These are phyloP conservation scores for Xylogone sp. DNA, from an alignment of 2,329 filamentous ascomycete genomes.

Conservation along the genomic window DNA sequence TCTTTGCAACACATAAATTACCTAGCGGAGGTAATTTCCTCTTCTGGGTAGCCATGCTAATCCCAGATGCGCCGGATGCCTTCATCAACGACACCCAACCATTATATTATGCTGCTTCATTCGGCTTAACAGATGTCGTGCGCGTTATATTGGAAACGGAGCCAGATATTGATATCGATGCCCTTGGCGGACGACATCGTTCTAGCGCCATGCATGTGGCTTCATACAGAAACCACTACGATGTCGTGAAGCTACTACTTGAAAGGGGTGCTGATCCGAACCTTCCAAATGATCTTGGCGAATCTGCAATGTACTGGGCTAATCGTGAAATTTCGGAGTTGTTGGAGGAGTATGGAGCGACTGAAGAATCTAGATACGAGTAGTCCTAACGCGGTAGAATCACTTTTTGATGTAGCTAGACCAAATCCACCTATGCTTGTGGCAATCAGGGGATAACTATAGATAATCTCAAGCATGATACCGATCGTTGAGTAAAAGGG, in stretches of 20 bases:
- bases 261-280: constrained; percentile 17
- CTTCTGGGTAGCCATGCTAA: constrained; percentile 16
- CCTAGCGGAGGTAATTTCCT: constrained; percentile 13
- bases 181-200: constrained; percentile 13
- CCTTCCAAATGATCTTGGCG: constrained; percentile 6
- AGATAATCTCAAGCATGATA: no score
- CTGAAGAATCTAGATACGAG: no score
- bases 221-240: constrained; percentile 11
- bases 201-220: constrained; percentile 18
- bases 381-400: no score
- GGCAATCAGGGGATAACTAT: no score
- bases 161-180: constrained; percentile 11
- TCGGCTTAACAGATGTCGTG: constrained; percentile 14
- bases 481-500: no score
- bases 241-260: constrained; percentile 15
- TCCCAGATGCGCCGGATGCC: constrained; percentile 6
- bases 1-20: constrained; percentile 14
- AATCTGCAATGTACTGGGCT: constrained; percentile 16
- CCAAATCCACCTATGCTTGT: no score
- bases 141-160: constrained; percentile 12
- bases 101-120: constrained; percentile 19
- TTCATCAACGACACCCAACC: constrained; percentile 11
- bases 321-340: constrained; percentile 10
- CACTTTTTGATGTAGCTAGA: no score
- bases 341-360: constrained; percentile 14